Conservation (phyloP, 2,329 filamentous ascomycete genomes). For the Cadophora sp. region DNA sequence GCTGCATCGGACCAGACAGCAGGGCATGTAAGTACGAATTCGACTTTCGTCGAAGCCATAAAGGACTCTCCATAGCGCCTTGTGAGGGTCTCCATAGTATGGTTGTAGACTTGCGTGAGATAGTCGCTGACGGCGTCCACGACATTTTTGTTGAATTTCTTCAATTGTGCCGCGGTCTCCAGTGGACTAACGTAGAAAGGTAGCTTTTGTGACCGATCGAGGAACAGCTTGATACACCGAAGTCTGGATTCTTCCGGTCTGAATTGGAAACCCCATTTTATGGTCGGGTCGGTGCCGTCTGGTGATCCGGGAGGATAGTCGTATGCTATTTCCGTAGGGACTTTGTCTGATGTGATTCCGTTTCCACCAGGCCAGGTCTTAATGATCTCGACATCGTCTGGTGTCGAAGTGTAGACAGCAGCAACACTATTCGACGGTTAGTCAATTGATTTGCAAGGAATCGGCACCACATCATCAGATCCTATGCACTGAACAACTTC, state of each 20-base stretch:
- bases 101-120: constrained; percentile 75
- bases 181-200: constrained; percentile 81
- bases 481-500: not conserved
- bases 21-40: constrained; percentile 82
- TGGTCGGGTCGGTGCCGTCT: constrained; percentile 51
- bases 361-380: constrained; percentile 86
- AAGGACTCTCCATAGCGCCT: constrained; percentile 79
- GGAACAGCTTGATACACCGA: constrained; percentile 84
- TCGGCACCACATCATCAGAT: not conserved
- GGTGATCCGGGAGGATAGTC: constrained; percentile 50
- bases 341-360: constrained; percentile 87
- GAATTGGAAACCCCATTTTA: constrained; percentile 86
- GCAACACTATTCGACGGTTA: constrained; percentile 59
- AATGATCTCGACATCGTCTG: constrained; percentile 83
- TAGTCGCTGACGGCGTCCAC: constrained; percentile 83
- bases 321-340: constrained; percentile 77
- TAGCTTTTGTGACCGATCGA: constrained; percentile 80
- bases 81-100: constrained; percentile 80
- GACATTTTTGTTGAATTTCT: constrained; percentile 76
- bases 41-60: constrained; percentile 76
- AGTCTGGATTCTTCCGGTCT: constrained; percentile 77
- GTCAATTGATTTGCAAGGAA: constrained; percentile 9
- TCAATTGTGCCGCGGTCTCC: constrained; percentile 79
- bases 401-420: constrained; percentile 75
- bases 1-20: constrained; percentile 86